Percentiles rank a stretch among this genome's conserved stretches.
Evolutionary conservation across 2,329 filamentous ascomycete genomes (phyloP).

Genomic region (Fusarium agapanthi): DNA sequence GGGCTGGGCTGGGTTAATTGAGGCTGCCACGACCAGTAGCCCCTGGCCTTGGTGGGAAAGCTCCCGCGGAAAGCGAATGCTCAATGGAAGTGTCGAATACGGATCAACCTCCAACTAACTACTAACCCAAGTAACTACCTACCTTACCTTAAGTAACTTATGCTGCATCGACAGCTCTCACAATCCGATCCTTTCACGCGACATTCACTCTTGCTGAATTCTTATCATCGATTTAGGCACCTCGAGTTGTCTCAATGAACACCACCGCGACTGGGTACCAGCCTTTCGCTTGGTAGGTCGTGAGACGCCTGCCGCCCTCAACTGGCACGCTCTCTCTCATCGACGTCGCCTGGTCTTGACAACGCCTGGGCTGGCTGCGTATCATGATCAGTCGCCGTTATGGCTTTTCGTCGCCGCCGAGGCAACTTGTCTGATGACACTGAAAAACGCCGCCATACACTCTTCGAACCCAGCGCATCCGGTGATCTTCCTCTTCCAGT

Average conservation of each 20-base stretch:
- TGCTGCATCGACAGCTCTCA: conserved; percentile 16
- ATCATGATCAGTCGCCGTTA: conserved; percentile 55
- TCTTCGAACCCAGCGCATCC: conserved; percentile 45
- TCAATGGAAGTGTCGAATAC: conserved; percentile 27
- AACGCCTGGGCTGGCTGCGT: conserved; percentile 42
- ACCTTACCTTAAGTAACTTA: not conserved
- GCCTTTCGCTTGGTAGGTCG: conserved; percentile 41
- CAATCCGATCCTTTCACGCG: conserved; percentile 17
- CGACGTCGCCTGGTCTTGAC: conserved; percentile 28
- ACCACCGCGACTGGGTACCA: conserved; percentile 28
- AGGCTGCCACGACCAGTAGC: conserved; percentile 33
- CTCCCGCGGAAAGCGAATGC: conserved; percentile 23
- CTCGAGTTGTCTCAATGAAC: conserved; percentile 36
- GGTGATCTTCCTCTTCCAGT: conserved; percentile 40
- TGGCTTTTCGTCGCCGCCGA: conserved; percentile 70
- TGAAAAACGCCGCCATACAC: conserved; percentile 64
- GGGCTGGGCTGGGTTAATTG: conserved; percentile 28
- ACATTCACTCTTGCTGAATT: conserved; percentile 4
- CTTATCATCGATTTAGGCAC: conserved; percentile 9
- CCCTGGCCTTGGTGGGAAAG: conserved; percentile 35
- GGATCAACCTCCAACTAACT: conserved; percentile 1
- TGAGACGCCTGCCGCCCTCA: conserved; percentile 35
- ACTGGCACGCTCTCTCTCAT: conserved; percentile 19
- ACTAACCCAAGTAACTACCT: not conserved
- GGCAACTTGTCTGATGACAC: conserved; percentile 67